These are phyloP conservation scores for Diplosphaera chodatii DNA, from an alignment of 139 green algal species.

Conservation along the genomic window DNA sequence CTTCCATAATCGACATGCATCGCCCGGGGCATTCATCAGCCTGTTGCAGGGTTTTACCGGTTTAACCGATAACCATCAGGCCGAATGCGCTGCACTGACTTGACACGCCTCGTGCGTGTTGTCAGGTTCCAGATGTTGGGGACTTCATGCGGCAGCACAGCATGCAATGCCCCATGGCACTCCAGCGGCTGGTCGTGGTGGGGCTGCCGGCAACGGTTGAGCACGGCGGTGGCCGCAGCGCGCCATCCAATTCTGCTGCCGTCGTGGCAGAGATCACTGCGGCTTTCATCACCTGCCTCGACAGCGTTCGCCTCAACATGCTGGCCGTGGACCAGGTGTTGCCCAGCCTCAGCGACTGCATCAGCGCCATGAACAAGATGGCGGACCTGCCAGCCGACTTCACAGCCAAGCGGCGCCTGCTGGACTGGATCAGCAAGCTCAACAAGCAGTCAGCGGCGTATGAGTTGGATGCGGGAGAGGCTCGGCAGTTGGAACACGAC, in stretches of 20 bases:
- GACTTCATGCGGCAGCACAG: constrained; percentile 84
- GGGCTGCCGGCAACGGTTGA: too few species aligned
- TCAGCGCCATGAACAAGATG: constrained; percentile 66
- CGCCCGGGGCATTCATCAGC: too few species aligned
- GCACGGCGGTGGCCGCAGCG: too few species aligned
- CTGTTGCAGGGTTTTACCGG: too few species aligned
- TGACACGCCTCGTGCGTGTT: too few species aligned
- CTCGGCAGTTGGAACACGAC: constrained; percentile 85
- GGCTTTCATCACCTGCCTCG: constrained; percentile 94
- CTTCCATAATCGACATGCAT: too few species aligned
- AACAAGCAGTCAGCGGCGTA: constrained; percentile 76
- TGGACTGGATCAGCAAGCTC: constrained; percentile 62
- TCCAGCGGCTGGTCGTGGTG: too few species aligned
- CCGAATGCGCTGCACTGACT: too few species aligned
- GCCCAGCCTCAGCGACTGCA: constrained; percentile 77
- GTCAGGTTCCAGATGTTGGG: constrained; percentile 83
- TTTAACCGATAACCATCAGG: too few species aligned
- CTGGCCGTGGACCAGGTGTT: constrained; percentile 87
- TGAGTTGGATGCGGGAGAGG: constrained; percentile 74
- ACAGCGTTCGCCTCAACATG: constrained; percentile 90
- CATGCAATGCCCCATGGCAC: constrained; percentile 92
- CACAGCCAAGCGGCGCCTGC: constrained; percentile 61
- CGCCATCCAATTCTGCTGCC: too few species aligned
- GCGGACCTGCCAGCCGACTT: constrained; percentile 70
- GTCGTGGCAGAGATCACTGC: constrained; percentile 79